Evolutionary conservation across 805 yeast genomes (phyloP).

Genomic region (Yamadazyma phyllophila): DNA sequence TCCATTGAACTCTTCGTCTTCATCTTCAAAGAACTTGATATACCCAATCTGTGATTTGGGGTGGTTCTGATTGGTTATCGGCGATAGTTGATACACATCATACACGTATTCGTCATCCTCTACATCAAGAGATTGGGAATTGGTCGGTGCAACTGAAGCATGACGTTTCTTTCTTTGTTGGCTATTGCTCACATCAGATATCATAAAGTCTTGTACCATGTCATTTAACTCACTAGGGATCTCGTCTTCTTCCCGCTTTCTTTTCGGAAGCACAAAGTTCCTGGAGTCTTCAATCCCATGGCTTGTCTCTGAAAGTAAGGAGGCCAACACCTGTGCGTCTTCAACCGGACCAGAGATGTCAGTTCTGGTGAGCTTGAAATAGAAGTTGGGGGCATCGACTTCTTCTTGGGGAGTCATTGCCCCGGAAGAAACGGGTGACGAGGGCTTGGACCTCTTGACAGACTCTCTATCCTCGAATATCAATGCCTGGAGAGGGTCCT

Average conservation of each 20-base stretch:
- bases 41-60: slow-evolving; percentile 51
- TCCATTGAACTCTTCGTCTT: slow-evolving; percentile 34
- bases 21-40: slow-evolving; percentile 56
- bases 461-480: slow-evolving; percentile 40
- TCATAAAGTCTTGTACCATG: slow-evolving; percentile 60
- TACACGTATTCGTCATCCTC: slow-evolving; percentile 75
- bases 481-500: slow-evolving; percentile 86
- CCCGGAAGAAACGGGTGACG: slow-evolving; percentile 32
- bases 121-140: neutral
- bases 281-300: slow-evolving; percentile 16
- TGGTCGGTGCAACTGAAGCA: slow-evolving; percentile 1
- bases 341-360: slow-evolving; percentile 20
- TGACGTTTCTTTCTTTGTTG: slow-evolving; percentile 14
- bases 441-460: slow-evolving; percentile 42
- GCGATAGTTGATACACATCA: slow-evolving; percentile 64
- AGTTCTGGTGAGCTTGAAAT: slow-evolving; percentile 36
- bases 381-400: slow-evolving; percentile 31
- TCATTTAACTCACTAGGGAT: slow-evolving; percentile 66
- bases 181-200: slow-evolving; percentile 31
- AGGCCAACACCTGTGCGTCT: slow-evolving; percentile 8
- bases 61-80: slow-evolving; percentile 47
- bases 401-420: slow-evolving; percentile 20
- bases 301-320: slow-evolving; percentile 13
- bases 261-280: slow-evolving; percentile 36
- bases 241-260: slow-evolving; percentile 31